Conservation (phyloP, 1,139 yeast genomes). For the Schizosaccharomyces versatilis region DNA sequence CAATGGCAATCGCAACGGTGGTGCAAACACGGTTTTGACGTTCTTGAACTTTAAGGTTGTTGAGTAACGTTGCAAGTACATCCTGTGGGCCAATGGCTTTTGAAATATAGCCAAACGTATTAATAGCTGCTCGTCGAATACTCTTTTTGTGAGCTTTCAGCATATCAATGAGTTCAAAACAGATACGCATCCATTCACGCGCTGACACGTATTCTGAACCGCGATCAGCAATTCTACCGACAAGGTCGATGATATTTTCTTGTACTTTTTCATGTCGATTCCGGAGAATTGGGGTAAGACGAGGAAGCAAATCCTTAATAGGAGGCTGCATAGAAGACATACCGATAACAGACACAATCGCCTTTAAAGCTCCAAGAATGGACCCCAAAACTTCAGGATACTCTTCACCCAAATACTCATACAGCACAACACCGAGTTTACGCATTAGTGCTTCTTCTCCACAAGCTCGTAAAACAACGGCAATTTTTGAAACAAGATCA, state of each 20-base stretch:
- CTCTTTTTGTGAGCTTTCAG: conserved; percentile 63
- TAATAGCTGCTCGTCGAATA: conserved; percentile 68
- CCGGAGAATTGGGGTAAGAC: conserved; percentile 74
- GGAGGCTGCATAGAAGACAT: conserved; percentile 57
- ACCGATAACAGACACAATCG: conserved; percentile 31
- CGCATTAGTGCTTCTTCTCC: conserved; percentile 40
- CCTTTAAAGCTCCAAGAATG: conserved; percentile 44
- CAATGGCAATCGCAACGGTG: conserved; percentile 94
- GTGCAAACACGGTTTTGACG: conserved; percentile 92
- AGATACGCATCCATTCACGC: conserved; percentile 92
- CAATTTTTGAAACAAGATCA: conserved; percentile 44
- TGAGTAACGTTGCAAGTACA: conserved; percentile 62
- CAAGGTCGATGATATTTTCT: conserved; percentile 55
- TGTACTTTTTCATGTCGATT: conserved; percentile 86
- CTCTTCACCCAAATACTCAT: conserved; percentile 85
- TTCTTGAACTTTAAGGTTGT: conserved; percentile 76
- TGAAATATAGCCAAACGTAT: conserved; percentile 79
- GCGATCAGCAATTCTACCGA: conserved; percentile 62
- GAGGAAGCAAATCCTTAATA: conserved; percentile 58
- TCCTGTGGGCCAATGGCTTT: conserved; percentile 92
- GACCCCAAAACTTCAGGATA: conserved; percentile 88
- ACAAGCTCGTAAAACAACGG: conserved; percentile 47
- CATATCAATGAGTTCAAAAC: conserved; percentile 77
- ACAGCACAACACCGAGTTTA: conserved; percentile 53
- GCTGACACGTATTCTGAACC: conserved; percentile 80